Base-by-base conservation (phyloP, 805 yeast species). In the Candida awuae region DNA sequence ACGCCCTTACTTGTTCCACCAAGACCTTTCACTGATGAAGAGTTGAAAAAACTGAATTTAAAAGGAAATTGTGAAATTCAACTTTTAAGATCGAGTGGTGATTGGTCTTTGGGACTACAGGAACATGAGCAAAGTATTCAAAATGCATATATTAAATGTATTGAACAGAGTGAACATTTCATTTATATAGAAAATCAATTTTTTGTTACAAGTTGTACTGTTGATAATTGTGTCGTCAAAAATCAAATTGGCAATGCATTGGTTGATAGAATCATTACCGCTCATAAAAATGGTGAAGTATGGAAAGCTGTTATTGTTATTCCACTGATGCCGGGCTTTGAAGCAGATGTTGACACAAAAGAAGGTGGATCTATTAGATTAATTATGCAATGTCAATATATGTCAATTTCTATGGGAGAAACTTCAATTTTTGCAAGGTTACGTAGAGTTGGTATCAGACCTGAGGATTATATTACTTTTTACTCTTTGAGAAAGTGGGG, bases 321-420 rank as follows among this genome's bases (percentile, higher is more conserved):
- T 46, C 99, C 99, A 3, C 67, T 92, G 48, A 86, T 92, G 92
- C 99, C 99, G 1, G 99, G 98, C 0, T 92, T 94, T 58, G 92
- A 83, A 53, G 79, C 95, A 20, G 84, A 86, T 48, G 94, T 94
- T 16, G 97, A 90, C 55, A 76, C 83, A 46, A 83, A 92, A 13
- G 96, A 87, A 48, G 98, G 96, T 2, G 83, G 95, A 0, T 75
- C 95, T n/a, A 87, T 92, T 4, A 76, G 99, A 53, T 80, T 92
- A 19, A 94, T 92, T 49, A 88, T 90, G 92, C 90, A 87, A 61
- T 87, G 97, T 55, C 97, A 92, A 62, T 92, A 77, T 59, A 79
- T 85, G 77, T 81, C 95, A 2, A 92, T 92, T 15, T 84, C 94
- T 1, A 75, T 95, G 54, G 98, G 98, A 3, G 72, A 80, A 9